These are phyloP conservation scores for Insectozyma bohioensis DNA, from an alignment of 1,139 yeast genomes.

Conservation along the genomic window DNA sequence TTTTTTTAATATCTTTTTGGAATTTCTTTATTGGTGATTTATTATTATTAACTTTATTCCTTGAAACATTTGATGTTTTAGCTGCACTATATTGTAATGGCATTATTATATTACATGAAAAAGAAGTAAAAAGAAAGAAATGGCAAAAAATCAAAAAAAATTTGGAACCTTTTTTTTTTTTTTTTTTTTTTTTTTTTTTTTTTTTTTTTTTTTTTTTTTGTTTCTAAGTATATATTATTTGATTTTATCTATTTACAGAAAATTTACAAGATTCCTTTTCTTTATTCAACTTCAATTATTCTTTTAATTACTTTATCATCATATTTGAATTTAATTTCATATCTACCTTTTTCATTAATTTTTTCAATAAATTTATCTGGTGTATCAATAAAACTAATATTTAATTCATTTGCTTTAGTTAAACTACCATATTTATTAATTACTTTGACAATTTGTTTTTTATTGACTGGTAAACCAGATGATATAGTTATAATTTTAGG, in stretches of 20 bases:
- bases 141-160: not conserved
- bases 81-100: slow-evolving; percentile 40
- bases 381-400: slow-evolving; percentile 14
- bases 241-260: not conserved
- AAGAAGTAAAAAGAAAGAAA: slow-evolving; percentile 1
- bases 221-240: slow-evolving; percentile 4
- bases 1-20: slow-evolving; percentile 22
- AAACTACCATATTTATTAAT: slow-evolving; percentile 16
- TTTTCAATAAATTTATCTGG: slow-evolving; percentile 17
- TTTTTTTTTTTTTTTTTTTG: slow-evolving; percentile 1
- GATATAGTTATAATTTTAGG: slow-evolving; percentile 27
- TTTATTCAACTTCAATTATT: slow-evolving; percentile 12
- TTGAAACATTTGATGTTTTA: slow-evolving; percentile 34
- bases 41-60: slow-evolving; percentile 16
- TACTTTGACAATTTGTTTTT: slow-evolving; percentile 20
- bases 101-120: slow-evolving; percentile 5
- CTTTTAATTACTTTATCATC: slow-evolving; percentile 19
- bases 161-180: no score
- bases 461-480: slow-evolving; percentile 29
- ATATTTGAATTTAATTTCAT: slow-evolving; percentile 27
- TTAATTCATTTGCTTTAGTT: slow-evolving; percentile 26
- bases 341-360: slow-evolving; percentile 30
- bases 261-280: slow-evolving; percentile 2
- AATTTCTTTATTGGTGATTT: slow-evolving; percentile 26
- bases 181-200: no score